A percentile compares a stretch with the other conserved stretches of the same genome.
Conservation (phyloP, 208 protist species). For the Acanthamoeba divionensis region DNA sequence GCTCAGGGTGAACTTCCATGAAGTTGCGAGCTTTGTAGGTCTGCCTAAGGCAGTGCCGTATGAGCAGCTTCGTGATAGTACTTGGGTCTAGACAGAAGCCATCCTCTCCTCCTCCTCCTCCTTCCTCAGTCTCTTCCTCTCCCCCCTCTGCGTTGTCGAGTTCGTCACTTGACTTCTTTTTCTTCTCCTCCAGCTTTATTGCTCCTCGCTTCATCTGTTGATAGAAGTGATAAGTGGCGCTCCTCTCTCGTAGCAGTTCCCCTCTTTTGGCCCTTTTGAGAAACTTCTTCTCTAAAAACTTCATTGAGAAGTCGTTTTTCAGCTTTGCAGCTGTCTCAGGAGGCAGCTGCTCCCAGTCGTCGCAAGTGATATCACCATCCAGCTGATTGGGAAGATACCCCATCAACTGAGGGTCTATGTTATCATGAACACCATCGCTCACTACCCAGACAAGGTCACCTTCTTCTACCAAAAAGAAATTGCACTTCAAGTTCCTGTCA, state of each 20-base stretch:
- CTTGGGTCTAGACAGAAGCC: neutral
- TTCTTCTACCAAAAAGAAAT: neutral
- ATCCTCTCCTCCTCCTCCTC: neutral
- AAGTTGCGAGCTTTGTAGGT: conserved; percentile 7
- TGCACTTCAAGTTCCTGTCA: too few relatives aligned
- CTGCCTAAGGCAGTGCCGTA: neutral
- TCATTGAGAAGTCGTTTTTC: neutral
- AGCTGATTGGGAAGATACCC: neutral
- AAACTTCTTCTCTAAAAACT: neutral
- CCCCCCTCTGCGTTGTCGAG: neutral
- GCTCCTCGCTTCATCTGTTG: neutral
- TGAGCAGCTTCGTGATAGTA: neutral
- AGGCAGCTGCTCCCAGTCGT: neutral
- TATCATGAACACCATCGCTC: conserved; percentile 54
- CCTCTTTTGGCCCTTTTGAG: neutral
- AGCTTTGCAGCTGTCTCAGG: neutral
- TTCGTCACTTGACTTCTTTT: neutral
- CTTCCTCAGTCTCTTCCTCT: neutral
- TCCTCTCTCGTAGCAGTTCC: neutral
- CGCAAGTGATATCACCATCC: neutral
- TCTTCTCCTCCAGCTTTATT: neutral
- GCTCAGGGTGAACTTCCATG: conserved; percentile 46
- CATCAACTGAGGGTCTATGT: conserved; percentile 49
- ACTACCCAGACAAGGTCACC: conserved; percentile 47
- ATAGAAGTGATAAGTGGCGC: neutral